phyloP scores from a whole-genome alignment of 2,329 filamentous ascomycete genomes.

The Hypoxylon rubiginosum region DNA sequence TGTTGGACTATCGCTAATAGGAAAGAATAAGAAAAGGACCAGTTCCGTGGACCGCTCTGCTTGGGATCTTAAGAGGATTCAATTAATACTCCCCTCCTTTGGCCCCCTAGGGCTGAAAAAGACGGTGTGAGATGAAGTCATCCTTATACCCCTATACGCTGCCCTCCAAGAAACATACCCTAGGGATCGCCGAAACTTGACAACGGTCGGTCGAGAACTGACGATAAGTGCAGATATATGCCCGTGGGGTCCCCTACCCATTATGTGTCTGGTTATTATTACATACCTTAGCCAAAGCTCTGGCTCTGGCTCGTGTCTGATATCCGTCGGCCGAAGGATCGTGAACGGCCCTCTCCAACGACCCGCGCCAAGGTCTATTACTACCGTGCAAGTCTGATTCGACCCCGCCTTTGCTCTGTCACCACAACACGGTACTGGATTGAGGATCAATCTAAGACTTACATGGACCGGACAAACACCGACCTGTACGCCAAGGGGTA shows the following conservation, averaged over 20 bases:
- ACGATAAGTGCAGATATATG: slow-evolving; percentile 31
- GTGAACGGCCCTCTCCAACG: slow-evolving; percentile 36
- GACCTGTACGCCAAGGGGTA: slow-evolving; percentile 37
- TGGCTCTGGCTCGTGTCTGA: slow-evolving; percentile 26
- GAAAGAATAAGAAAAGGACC: slow-evolving; percentile 15
- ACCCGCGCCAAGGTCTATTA: slow-evolving; percentile 39
- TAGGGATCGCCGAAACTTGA: slow-evolving; percentile 21
- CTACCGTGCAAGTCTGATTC: slow-evolving; percentile 28
- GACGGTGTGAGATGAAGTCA: slow-evolving; percentile 43
- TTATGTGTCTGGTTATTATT: slow-evolving; percentile 2
- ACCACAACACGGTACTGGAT: slow-evolving; percentile 37
- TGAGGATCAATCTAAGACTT: slow-evolving; percentile 40
- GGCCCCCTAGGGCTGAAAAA: slow-evolving; percentile 38
- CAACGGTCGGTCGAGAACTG: slow-evolving; percentile 25
- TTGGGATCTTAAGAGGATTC: slow-evolving; percentile 35
- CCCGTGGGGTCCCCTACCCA: background rate
- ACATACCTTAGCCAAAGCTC: slow-evolving; percentile 18
- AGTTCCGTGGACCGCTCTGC: slow-evolving; percentile 19
- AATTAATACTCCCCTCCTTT: slow-evolving; percentile 15
- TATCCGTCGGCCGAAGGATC: slow-evolving; percentile 38
- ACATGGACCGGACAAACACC: slow-evolving; percentile 31
- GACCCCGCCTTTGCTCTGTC: slow-evolving; percentile 38
- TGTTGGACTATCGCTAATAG: background rate
- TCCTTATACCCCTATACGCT: slow-evolving; percentile 7
- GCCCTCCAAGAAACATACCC: slow-evolving; percentile 13